Evolutionary conservation across 768 basidiomycete genomes (phyloP), one percentile per base, ranked within the genome.

Genomic region (Leccinum olivaceopallidum): DNA sequence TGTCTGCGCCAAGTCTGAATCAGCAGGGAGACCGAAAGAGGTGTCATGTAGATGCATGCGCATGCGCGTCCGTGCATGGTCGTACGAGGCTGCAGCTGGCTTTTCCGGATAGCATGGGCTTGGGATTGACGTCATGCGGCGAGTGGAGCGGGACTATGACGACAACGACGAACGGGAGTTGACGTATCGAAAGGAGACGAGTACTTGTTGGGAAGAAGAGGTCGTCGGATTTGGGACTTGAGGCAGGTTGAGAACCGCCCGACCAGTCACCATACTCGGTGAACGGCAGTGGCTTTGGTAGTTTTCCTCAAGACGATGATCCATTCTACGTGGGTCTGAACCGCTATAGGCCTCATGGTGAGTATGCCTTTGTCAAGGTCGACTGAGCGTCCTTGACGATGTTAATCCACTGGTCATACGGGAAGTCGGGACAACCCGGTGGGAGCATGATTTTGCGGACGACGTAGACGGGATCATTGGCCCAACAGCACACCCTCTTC

Each of bases 81-180:
- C 71, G 13, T 72, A 72, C 57, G 71, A 72, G 55, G 67, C 71
- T 0, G 65, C 71, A 1, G 64, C 67, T 5, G 71, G 69, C 52
- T 72, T 72, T 65, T 73, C 58, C 55, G 71, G 71, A 4, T 73
- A 71, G 71, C 63, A 60, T 24, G 71, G 71, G 24, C 61, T 72
- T 34, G 64, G 69, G 18, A 24, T 62, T 13, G 70, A 57, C 22
- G 26, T 55, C 57, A 36, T 56, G 42, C 58, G 28, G n/a, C 18
- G 49, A 18, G 34, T 36, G 42, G 28, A 59, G 22, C 28, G 30
- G 30, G 7, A 30, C 6, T 4, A 36, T 3, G 54, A 49, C 20
- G 51, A 30, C 20, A 13, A 20, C 34, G 24, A n/a, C 12, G 16
- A 34, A 36, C 56, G 7, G 13, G 16, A 24, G 9, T 56, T n/a